Percentiles rank a stretch among this genome's conserved stretches.
Evolutionary conservation across 805 yeast species (phyloP).

Genomic region (Zygosaccharomyces siamensis): DNA sequence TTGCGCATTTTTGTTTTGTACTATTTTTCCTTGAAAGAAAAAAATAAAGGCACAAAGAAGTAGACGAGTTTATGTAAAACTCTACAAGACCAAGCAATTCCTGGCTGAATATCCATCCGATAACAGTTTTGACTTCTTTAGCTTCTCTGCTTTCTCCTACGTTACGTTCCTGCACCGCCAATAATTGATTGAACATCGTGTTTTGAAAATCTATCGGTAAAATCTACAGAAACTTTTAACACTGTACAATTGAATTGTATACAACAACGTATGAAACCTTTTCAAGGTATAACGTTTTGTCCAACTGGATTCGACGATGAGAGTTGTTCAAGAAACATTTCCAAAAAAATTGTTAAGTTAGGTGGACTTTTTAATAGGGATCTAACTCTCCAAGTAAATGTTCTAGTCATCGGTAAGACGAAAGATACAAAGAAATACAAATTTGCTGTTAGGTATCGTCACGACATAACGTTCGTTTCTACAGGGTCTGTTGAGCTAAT

Average conservation of each 20-base stretch:
- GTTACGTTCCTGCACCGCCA: no score
- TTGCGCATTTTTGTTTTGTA: constrained; percentile 1
- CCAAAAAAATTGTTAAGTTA: constrained; percentile 44
- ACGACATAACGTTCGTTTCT: constrained; percentile 27
- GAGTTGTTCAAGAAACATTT: constrained; percentile 40
- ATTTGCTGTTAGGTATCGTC: constrained; percentile 27
- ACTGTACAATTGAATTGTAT: neutral
- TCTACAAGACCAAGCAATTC: no score
- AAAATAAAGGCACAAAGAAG: no score
- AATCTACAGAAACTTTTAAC: neutral
- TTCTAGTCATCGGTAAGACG: constrained; percentile 54
- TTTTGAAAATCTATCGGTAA: neutral
- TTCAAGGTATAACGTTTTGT: constrained; percentile 48
- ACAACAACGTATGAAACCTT: constrained; percentile 31
- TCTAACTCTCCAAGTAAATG: constrained; percentile 55
- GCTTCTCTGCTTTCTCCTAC: no score
- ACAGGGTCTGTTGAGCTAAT: constrained; percentile 19
- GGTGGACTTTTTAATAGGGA: constrained; percentile 59
- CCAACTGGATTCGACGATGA: constrained; percentile 47
- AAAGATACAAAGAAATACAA: constrained; percentile 29
- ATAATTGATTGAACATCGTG: no score
- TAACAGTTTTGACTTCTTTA: no score
- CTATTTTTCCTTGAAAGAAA: neutral
- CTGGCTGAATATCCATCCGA: no score
- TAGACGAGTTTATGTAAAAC: no score